Evolutionary conservation across 164 flowering plant genomes (phyloP), one percentile per base, ranked within the genome.

Genomic region (Vitis rotundifolia): DNA sequence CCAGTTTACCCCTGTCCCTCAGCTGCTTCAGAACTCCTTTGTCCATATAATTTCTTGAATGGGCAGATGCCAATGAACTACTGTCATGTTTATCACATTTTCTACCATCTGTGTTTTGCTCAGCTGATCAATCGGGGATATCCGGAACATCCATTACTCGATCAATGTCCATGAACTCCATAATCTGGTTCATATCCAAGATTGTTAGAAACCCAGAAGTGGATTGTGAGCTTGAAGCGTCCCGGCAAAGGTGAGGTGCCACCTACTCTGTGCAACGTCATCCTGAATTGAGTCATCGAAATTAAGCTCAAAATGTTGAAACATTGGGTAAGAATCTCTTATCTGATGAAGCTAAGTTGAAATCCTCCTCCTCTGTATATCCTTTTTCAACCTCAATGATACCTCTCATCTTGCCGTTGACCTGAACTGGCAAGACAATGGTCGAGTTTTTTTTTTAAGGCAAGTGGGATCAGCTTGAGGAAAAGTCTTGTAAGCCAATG

Each of bases 321-420:
- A n/a, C n/a, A n/a, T n/a, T n/a, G n/a, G n/a, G n/a, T n/a, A n/a
- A 79, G 53, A 95, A 85, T 75, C 89, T 95, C 59, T 82, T 81
- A 64, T 95, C 93, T 31, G 50, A 56, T 5, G 88, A 87, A 51
- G 94, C 99, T 64, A 86, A 78, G 54, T 47, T 73, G 72, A 92
- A 89, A 65, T 94, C 99, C 29, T 89, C 92, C 16, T 90, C 97
- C 69, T 90, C 97, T 0, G 89, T 71, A 71, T 92, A 90, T 53
- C 82, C 71, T 80, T 86, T 81, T 72, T 91, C 97, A 18, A 95
- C 83, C 74, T 84, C 84, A 60, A 95, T 86, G 59, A 97, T 91
- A 66, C 99, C 98, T 77, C 99, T 84, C 16, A 85, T 95, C 81
- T 95, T 95, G 61, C 99, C 99, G 67, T 95, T 93, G 69, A 95